A percentile compares a stretch with the other conserved stretches of the same genome.
These are phyloP conservation scores for Zizania latifolia DNA, from an alignment of 176 grass and related monocot species.

Conservation along the genomic window DNA sequence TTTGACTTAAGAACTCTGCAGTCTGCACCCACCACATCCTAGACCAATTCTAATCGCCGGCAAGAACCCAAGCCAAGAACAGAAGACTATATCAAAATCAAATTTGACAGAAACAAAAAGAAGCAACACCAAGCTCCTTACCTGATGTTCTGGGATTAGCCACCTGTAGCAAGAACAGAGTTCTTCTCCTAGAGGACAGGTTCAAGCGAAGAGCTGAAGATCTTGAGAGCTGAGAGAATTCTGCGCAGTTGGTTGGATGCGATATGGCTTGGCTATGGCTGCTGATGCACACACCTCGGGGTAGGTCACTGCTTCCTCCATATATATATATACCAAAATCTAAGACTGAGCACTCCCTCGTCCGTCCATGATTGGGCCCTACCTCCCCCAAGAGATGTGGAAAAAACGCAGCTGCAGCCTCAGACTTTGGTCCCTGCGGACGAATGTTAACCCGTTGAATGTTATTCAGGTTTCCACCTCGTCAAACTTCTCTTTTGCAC, in stretches of 20 bases:
- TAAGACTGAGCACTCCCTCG: too few relatives aligned
- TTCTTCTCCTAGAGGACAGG: not conserved
- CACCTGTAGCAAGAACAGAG: not conserved
- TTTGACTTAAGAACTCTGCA: conserved; percentile 14
- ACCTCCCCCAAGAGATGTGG: too few relatives aligned
- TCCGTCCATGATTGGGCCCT: too few relatives aligned
- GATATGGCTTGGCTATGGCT: conserved; percentile 2
- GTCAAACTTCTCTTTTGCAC: conserved; percentile 13
- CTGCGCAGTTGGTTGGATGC: not conserved
- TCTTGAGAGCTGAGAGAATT: too few relatives aligned
- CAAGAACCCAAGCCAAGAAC: not conserved
- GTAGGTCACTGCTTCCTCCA: conserved; percentile 20
- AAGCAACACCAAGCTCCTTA: conserved; percentile 11
- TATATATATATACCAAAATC: conserved; percentile 41
- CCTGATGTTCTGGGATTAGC: not conserved
- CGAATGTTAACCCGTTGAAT: not conserved
- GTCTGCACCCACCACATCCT: not conserved
- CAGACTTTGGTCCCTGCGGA: too few relatives aligned
- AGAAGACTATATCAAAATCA: not conserved
- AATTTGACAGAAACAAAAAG: not conserved
- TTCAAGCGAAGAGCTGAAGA: not conserved
- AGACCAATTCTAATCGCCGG: not conserved
- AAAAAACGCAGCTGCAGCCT: conserved; percentile 25
- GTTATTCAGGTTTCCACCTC: conserved; percentile 13
- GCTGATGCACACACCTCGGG: too few relatives aligned